Evolutionary conservation across 2,329 filamentous ascomycete genomes (phyloP), one percentile per base, ranked within the genome.

Genomic region (Delphinella strobiligena): DNA sequence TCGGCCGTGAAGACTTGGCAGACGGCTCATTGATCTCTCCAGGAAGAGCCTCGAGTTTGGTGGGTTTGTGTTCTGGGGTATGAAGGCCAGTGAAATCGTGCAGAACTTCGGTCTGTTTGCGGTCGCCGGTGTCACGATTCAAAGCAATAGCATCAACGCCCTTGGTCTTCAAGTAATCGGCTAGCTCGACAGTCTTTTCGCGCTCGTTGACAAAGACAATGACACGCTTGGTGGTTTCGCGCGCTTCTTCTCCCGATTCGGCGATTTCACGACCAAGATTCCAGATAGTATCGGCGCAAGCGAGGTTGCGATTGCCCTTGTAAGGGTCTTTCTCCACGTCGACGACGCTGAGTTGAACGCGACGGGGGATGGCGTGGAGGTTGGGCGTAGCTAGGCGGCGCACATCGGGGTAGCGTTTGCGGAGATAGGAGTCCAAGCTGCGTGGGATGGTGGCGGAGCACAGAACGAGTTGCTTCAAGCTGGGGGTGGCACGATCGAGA

Each of bases 201-300:
- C 91, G 82, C 67, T 96, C 87, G 60, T 96, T 96, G 58, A 96
- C 89, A 53, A 96, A 96, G 3, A 96, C 87, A 42, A 96, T 76
- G 52, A 98, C 82, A 46, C 85, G 82, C 58, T 91, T 91, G 17
- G 84, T 71, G 31, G 67, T 72, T 38, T 73, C 57, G n/a, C 41
- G 48, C 3, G 38, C 45, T 14, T 55, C 51, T 34, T 54, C 18
- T 63, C 80, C 75, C 46, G 80, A 68, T 18, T 66, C 66, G 5
- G 69, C 64, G 2, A 74, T 72, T 32, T 88, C 80, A 56, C 85
- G 87, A 43, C 87, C 87, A 44, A 98, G 89, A 24, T 84, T 80
- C 78, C 88, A 95, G 54, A 98, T 89, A 10, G 82, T 83, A 55
- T 98, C 89, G 3, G 91, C 91, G 58, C 89, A 96, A 9, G 91